Conservation (phyloP, 495 filamentous ascomycete genomes). For the Viridothelium virens region DNA sequence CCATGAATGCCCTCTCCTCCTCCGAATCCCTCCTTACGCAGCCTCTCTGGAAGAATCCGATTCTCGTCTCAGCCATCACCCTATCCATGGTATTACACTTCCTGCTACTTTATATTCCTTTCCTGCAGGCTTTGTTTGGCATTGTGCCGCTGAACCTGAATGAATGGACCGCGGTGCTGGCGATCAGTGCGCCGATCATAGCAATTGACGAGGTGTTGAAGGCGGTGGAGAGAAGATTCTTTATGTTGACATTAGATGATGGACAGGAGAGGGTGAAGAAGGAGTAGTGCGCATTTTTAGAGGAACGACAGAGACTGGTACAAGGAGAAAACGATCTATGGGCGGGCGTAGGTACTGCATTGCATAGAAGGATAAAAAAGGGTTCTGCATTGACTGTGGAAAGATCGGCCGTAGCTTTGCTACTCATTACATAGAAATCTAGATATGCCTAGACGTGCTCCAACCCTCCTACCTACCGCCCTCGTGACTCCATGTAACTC, state of each 20-base stretch:
- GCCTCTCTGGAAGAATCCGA: slow-evolving; percentile 93
- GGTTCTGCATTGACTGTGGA: background rate
- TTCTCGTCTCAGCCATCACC: slow-evolving; percentile 87
- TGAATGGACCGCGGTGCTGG: slow-evolving; percentile 89
- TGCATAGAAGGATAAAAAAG: background rate
- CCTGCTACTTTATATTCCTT: slow-evolving; percentile 81
- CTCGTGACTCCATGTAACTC: too few relatives aligned
- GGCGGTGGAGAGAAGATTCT: slow-evolving; percentile 61
- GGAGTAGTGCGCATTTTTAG: slow-evolving; percentile 9
- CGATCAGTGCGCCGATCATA: slow-evolving; percentile 89
- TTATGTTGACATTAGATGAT: slow-evolving; percentile 22
- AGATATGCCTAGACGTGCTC: background rate
- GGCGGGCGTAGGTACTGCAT: background rate
- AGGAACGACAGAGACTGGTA: too few relatives aligned
- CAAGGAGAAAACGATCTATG: too few relatives aligned
- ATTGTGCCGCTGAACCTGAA: slow-evolving; percentile 81
- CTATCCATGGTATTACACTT: slow-evolving; percentile 97
- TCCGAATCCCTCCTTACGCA: slow-evolving; percentile 91
- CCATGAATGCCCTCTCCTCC: slow-evolving; percentile 95
- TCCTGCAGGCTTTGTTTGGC: slow-evolving; percentile 81
- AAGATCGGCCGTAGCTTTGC: background rate
- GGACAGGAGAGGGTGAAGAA: slow-evolving; percentile 17
- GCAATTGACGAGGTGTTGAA: slow-evolving; percentile 88
- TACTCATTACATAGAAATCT: background rate
- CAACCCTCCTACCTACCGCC: too few relatives aligned